Base-by-base conservation (phyloP, 805 yeast genomes). In the Candida germanica region DNA sequence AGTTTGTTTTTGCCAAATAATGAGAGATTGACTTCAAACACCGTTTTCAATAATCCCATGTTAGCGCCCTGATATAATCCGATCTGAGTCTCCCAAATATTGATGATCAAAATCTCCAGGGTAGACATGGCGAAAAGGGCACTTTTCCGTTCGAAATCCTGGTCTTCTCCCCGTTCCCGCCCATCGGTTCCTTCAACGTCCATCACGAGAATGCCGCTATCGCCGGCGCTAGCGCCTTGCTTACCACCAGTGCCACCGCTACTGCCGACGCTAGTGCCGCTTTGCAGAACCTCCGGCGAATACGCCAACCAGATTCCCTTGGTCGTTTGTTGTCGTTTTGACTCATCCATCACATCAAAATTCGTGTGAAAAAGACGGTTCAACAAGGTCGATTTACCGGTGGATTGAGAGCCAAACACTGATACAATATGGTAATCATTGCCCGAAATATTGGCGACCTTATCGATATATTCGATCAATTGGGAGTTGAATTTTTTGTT, bases 121-220 rank as follows among this genome's bases (percentile, higher is more conserved):
- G 96, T 89, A 8, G 97, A 78, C 43, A 93, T 68, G 0, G 98
- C 98, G 67, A 93, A 93, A 28, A 93, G 66, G 0, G 98, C 98
- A 1, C 96, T 89, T 50, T 93, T 93, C 39, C 98, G 76, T 61
- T 93, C 98, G 59, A 93, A 93, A 61, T 93, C 98, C 61, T 93
- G 97, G 60, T 93, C 98, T 51, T 93, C 98, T 17, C 98, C 98
- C 38, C 97, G 76, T 62, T 93, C 98, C 42, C 96, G 75, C 32
- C 98, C 98, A 64, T 93, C 98, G 1, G 97, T 89, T 32, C 98
- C 98, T 63, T 93, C 98, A n/a, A 93, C 98, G 56, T 93, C 98
- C 74, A 93, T 75, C 2, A 93, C 94, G 43, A 87, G 73, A 8
- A 87, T 68, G 44, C 78, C 69, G 18, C 58, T 54, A 13, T 34